These are phyloP conservation scores for Pseudogymnoascus sp. DNA, from an alignment of 2,329 filamentous ascomycete species.

Conservation along the genomic window DNA sequence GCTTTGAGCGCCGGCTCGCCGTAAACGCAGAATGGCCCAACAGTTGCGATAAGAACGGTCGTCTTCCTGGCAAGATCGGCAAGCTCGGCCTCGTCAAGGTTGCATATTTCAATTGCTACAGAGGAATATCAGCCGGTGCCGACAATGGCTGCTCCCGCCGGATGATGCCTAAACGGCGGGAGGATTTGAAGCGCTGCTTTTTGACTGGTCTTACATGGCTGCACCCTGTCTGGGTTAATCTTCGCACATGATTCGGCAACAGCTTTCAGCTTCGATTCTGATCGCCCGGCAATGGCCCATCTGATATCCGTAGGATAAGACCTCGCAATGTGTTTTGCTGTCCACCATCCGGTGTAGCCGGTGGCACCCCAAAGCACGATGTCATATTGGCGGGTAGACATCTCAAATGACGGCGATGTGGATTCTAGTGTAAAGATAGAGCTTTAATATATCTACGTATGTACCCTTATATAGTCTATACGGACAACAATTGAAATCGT, in stretches of 20 bases:
- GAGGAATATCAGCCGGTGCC: conserved; percentile 12
- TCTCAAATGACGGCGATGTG: neutral
- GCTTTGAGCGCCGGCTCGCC: conserved; percentile 52
- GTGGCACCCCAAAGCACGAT: conserved; percentile 58
- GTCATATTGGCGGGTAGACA: conserved; percentile 42
- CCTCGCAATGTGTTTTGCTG: conserved; percentile 64
- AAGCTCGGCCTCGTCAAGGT: conserved; percentile 38
- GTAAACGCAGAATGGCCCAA: conserved; percentile 49
- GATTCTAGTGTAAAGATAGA: neutral
- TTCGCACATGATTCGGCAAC: conserved; percentile 58
- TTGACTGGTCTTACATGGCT: conserved; percentile 48
- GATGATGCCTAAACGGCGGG: neutral
- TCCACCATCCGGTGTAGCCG: conserved; percentile 76
- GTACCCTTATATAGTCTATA: conserved; percentile 2
- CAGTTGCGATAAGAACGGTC: conserved; percentile 46
- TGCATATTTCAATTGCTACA: conserved; percentile 45
- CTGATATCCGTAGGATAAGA: conserved; percentile 66
- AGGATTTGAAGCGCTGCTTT: neutral
- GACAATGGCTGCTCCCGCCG: neutral
- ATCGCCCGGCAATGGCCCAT: conserved; percentile 84
- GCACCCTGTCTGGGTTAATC: conserved; percentile 58
- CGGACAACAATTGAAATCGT: conserved; percentile 9
- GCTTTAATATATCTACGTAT: neutral
- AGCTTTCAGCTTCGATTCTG: conserved; percentile 61
- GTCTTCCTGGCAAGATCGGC: conserved; percentile 45